phyloP scores from a whole-genome alignment of 1,284 basidiomycete genomes.

The Coniophora puteana region DNA sequence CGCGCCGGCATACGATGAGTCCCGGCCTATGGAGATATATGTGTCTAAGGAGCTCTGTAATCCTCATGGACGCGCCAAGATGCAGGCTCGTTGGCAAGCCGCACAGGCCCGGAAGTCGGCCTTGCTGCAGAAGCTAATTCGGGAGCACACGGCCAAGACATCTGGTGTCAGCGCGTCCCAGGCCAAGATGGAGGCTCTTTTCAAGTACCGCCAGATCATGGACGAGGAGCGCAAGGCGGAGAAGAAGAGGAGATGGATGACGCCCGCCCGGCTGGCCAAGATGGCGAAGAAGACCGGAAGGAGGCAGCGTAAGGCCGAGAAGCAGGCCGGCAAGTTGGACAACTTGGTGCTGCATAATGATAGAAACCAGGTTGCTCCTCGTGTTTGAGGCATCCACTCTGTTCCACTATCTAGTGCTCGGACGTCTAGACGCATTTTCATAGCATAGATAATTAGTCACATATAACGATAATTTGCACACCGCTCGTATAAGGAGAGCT shows the following conservation, averaged over 20 bases:
- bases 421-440: too few species aligned
- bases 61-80: constrained; percentile 77
- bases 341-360: constrained; percentile 56
- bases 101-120: constrained; percentile 42
- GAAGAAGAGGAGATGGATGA: constrained; percentile 56
- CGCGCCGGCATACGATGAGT: constrained; percentile 38
- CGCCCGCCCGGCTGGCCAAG: constrained; percentile 38
- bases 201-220: constrained; percentile 63
- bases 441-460: too few species aligned
- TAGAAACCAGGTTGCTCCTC: constrained; percentile 67
- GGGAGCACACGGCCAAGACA: constrained; percentile 50
- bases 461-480: constrained; percentile 3
- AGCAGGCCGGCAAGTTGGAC: constrained; percentile 57
- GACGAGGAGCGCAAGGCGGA: constrained; percentile 55
- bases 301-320: constrained; percentile 57
- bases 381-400: constrained; percentile 5
- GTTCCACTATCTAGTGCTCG: too few species aligned
- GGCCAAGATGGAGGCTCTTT: constrained; percentile 67
- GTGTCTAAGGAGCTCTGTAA: constrained; percentile 69
- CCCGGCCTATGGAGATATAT: constrained; percentile 60
- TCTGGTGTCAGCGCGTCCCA: constrained; percentile 54
- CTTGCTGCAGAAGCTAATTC: constrained; percentile 50
- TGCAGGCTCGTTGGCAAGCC: constrained; percentile 68
- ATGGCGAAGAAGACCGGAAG: constrained; percentile 45
- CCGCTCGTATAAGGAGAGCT: background rate